These are phyloP conservation scores for Populus hybrid DNA, from an alignment of 441 rosid species.

Conservation along the genomic window DNA sequence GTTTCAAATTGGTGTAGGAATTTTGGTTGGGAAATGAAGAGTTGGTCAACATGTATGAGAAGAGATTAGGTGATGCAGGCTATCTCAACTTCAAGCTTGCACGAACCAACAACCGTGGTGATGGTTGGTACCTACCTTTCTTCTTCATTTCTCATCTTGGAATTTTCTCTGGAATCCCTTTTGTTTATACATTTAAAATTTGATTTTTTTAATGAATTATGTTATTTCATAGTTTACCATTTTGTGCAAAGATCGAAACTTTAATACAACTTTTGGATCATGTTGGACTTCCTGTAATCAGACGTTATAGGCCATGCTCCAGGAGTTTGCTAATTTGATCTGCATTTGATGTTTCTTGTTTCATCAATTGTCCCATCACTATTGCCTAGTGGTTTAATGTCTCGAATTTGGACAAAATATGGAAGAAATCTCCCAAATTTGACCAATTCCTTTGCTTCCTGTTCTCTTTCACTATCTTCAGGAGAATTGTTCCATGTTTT, in stretches of 20 bases:
- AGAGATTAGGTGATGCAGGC: constrained; percentile 78
- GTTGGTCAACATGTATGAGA: constrained; percentile 74
- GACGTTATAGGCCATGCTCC: background rate
- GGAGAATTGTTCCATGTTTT: background rate
- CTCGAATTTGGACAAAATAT: background rate
- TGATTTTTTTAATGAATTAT: background rate
- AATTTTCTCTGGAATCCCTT: background rate
- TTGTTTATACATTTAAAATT: background rate
- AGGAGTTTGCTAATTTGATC: background rate
- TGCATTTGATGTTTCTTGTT: background rate
- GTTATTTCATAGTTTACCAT: background rate
- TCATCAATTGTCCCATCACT: background rate
- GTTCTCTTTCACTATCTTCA: background rate
- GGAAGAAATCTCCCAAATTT: background rate
- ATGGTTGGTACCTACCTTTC: constrained; percentile 39
- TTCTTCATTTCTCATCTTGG: background rate
- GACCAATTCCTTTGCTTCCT: background rate
- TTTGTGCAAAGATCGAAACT: background rate
- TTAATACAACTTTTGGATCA: background rate
- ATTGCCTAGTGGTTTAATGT: background rate
- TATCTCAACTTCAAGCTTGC: constrained; percentile 69
- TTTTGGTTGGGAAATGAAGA: constrained; percentile 88
- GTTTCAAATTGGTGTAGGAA: constrained; percentile 40
- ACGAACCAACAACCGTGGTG: constrained; percentile 91
- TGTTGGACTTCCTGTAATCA: background rate